Base-by-base conservation (phyloP, 176 grass and related monocot species). In the Oryza rufipogon region DNA sequence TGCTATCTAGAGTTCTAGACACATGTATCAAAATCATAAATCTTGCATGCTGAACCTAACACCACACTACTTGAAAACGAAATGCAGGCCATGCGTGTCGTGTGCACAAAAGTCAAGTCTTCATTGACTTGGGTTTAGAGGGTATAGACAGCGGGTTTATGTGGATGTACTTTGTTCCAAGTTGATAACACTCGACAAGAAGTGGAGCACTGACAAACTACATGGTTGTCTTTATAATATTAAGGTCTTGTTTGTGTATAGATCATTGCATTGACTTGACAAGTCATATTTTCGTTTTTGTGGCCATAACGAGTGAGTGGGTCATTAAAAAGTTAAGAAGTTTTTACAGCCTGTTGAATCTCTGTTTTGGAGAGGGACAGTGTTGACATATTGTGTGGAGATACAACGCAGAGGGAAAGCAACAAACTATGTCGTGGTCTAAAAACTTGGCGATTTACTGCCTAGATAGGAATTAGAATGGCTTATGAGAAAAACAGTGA, bases 151-250 rank as follows among this genome's bases (percentile, higher is more conserved):
- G 7, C 75, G 26, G 47, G 38, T 61, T 36, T 25, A 5, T 61
- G 78, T 68, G 30, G 44, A 28, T 78, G 75, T 58, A 44, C n/a
- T 79, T 32, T 74, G 58, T 47, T 28, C 78, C 75, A 84, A 84
- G 6, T 74, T 74, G 81, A 19, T 63, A 17, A 20, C 2, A 80
- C 20, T 68, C 4, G 34, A 58, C 23, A 34, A 16, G 39, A 77
- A 66, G 22, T 56, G 65, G 52, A 66, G 19, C 25, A 69, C 15
- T 14, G 70, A 72, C 30, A 77, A 71, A 17, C 23, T 61, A 61
- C 51, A 72, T 42, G 19, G 52, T 9, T 69, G 20, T 13, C 68
- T 61, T 54, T 22, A 81, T 12, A 74, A 49, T 74, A 3, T 17
- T n/a, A 74, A 73, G 23, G 45, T 22, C 3, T 74, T 36, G 15